Evolutionary conservation across 2,329 filamentous ascomycete species (phyloP), one percentile per base, ranked within the genome.

Genomic region (Botrytis cinerea): DNA sequence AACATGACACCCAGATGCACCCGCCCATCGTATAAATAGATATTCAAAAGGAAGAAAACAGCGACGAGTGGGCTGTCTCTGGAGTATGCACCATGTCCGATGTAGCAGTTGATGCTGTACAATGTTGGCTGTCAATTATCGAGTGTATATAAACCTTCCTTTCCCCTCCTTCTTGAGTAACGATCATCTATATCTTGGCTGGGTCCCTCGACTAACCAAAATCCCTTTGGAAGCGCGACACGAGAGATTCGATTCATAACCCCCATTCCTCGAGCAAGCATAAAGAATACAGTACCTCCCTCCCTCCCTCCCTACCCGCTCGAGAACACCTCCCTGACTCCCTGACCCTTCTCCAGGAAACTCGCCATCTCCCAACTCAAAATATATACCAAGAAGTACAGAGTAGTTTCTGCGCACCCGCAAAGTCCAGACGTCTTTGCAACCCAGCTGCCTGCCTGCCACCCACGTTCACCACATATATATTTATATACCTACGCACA

Each of bases 121-220:
- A 40, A 62, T 62, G 38, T 9, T n/a, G 51, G n/a, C 35, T 20
- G n/a, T 62, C 59, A 6, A 61, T 20, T 61, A 25, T 61, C 35
- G 18, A 62, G 61, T 28, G 61, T 46, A 64, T 46, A 64, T 64
- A 45, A 64, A 64, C 40, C 40, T 64, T 46, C 46, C n/a, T 45
- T 32, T 46, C 61, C 64, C 32, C 64, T 54, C 64, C 51, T 16
- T 40, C 64, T 67, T 67, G 45, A 67, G 64, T 67, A 67, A 67
- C 45, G 32, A 54, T 67, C 64, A 35, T 67, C 32, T 43, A 63
- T 63, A 63, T 63, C 38, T 63, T 22, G 40, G 45, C 46, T 14
- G 16, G 16, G 14, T 54, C 7, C 16, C 48, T n/a, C 48, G 48
- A 51, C 40, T 40, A 32, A 32, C 28, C 8, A n/a, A 1, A 14